These are phyloP conservation scores for Polysphondylium violaceum DNA, from an alignment of 78 protist species.

Conservation along the genomic window DNA sequence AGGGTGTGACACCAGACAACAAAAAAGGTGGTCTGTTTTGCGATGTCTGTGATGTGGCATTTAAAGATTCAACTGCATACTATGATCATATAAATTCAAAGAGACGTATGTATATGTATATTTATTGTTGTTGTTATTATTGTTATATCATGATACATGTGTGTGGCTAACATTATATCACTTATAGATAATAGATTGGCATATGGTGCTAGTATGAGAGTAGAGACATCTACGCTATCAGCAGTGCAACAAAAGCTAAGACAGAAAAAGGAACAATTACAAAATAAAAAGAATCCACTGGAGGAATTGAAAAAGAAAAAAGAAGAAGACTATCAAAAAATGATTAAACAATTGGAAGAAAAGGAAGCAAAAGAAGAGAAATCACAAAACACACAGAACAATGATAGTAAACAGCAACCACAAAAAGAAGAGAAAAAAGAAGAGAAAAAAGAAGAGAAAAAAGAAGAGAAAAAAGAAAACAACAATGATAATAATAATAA, in stretches of 20 bases:
- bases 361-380: background rate
- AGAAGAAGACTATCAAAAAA: slow-evolving; percentile 31
- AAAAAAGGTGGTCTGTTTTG: slow-evolving; percentile 70
- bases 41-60: slow-evolving; percentile 21
- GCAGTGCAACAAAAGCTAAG: slow-evolving; percentile 35
- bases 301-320: slow-evolving; percentile 16
- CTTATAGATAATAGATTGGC: slow-evolving; percentile 38
- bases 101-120: slow-evolving; percentile 33
- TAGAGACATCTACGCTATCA: slow-evolving; percentile 31
- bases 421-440: background rate
- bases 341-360: background rate
- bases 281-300: background rate
- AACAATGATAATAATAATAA: background rate
- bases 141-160: background rate
- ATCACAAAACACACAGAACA: background rate
- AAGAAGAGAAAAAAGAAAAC: background rate
- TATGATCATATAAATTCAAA: slow-evolving; percentile 49
- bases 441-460: background rate
- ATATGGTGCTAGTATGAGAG: slow-evolving; percentile 59
- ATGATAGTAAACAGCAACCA: background rate
- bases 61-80: slow-evolving; percentile 41
- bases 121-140: background rate
- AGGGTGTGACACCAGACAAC: slow-evolving; percentile 43
- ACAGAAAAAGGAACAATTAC: background rate
- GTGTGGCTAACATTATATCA: too few species aligned